Evolutionary conservation across 768 basidiomycete genomes (phyloP).

Genomic region (Amanita pallidorosea): DNA sequence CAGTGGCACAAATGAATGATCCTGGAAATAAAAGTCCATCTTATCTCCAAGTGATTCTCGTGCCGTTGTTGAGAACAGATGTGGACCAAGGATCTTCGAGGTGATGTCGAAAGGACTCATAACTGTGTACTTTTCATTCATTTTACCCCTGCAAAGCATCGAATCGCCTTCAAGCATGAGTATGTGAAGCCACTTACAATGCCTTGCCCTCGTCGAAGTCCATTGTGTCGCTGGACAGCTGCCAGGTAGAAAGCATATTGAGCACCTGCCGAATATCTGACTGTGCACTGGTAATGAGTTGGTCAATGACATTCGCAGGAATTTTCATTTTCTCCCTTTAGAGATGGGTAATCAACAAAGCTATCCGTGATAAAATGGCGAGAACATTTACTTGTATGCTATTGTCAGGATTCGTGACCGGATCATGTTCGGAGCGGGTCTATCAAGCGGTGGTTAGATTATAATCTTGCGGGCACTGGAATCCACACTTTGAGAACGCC

Average conservation of each 20-base stretch:
- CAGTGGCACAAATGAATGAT: conserved; percentile 86
- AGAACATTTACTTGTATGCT: conserved; percentile 59
- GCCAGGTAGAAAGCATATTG: conserved; percentile 98
- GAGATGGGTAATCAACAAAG: not conserved
- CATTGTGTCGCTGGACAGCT: conserved; percentile 71
- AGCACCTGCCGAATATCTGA: conserved; percentile 96
- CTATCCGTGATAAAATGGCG: not conserved
- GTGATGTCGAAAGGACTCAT: conserved; percentile 90
- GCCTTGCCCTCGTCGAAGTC: conserved; percentile 85
- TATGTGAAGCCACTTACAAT: conserved; percentile 47
- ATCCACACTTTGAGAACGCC: conserved; percentile 62
- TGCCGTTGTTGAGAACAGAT: conserved; percentile 75
- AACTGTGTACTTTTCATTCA: conserved; percentile 89
- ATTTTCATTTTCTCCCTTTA: conserved; percentile 85
- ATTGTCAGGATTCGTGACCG: conserved; percentile 86
- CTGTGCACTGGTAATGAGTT: conserved; percentile 79
- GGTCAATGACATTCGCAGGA: conserved; percentile 86
- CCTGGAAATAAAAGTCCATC: conserved; percentile 94
- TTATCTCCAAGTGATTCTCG: conserved; percentile 82
- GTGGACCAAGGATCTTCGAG: conserved; percentile 81
- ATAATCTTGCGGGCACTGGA: not conserved
- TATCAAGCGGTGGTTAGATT: conserved; percentile 18
- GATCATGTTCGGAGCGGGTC: conserved; percentile 67
- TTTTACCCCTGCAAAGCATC: conserved; percentile 47
- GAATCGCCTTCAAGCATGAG: not conserved